A percentile compares a stretch with the other conserved stretches of the same genome.
Conservation (phyloP, 352 stramenopile species). For the Globisporangium lucens region DNA sequence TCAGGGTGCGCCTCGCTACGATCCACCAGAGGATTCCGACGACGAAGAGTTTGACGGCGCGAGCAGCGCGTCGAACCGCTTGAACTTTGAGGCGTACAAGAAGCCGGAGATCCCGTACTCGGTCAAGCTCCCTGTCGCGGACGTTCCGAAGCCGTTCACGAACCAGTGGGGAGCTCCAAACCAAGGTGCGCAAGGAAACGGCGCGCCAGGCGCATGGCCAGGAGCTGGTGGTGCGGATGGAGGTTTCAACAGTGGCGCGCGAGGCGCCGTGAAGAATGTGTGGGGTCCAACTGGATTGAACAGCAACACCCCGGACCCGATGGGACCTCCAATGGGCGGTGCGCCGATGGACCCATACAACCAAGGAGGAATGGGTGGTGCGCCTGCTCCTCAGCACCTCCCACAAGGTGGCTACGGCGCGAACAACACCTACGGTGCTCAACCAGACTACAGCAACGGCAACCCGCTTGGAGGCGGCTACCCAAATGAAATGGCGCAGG, state of each 20-base stretch:
- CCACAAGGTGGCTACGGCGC: slow-evolving; percentile 22
- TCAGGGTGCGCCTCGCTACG: slow-evolving; percentile 93
- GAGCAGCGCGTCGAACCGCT: slow-evolving; percentile 51
- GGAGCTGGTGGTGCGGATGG: slow-evolving; percentile 30
- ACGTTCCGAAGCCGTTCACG: slow-evolving; percentile 40
- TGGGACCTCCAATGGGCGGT: slow-evolving; percentile 1
- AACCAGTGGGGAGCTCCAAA: slow-evolving; percentile 64
- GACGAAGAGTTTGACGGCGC: slow-evolving; percentile 90
- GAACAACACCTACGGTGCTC: slow-evolving; percentile 10
- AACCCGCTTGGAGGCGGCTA: slow-evolving; percentile 27
- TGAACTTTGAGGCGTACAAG: slow-evolving; percentile 89
- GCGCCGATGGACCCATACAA: slow-evolving; percentile 37
- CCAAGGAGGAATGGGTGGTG: slow-evolving; percentile 11
- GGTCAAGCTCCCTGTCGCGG: slow-evolving; percentile 62
- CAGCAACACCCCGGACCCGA: slow-evolving; percentile 16
- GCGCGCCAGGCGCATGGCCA: slow-evolving; percentile 29
- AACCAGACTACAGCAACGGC: slow-evolving; percentile 12
- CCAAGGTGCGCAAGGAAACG: slow-evolving; percentile 19
- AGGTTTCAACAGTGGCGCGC: slow-evolving; percentile 30
- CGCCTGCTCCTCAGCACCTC: slow-evolving; percentile 9
- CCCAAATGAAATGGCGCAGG: slow-evolving; percentile 38
- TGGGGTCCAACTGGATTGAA: slow-evolving; percentile 83
- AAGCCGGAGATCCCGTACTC: slow-evolving; percentile 88
- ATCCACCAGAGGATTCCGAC: slow-evolving; percentile 94
- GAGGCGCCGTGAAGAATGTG: slow-evolving; percentile 71